phyloP scores from a whole-genome alignment of 495 filamentous ascomycete genomes.

The Tuber brumale region DNA sequence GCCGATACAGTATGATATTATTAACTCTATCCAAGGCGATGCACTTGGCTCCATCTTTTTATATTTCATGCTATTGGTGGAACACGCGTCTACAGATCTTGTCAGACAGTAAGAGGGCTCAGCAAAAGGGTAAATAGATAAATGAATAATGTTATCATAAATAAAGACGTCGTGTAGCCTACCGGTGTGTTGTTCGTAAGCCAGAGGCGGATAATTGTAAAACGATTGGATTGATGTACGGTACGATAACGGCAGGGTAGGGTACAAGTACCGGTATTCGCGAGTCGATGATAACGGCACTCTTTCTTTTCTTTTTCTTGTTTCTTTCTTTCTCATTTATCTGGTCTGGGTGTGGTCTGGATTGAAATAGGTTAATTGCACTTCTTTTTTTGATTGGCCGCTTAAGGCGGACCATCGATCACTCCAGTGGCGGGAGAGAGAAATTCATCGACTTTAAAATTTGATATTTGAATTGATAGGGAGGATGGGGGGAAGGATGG shows the following conservation, averaged over 20 bases:
- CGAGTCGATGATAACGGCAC: background rate
- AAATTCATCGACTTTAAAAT: background rate
- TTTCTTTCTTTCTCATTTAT: background rate
- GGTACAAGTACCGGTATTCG: background rate
- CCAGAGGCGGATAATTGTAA: background rate
- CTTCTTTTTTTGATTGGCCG: background rate
- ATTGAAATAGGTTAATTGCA: slow-evolving; percentile 7
- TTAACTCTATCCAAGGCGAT: background rate
- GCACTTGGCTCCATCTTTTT: background rate
- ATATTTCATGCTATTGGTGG: background rate
- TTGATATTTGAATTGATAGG: background rate
- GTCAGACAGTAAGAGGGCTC: background rate
- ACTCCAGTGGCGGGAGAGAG: background rate
- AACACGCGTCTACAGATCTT: background rate
- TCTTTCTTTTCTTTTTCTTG: background rate
- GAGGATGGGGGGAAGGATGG: background rate
- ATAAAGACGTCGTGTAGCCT: background rate
- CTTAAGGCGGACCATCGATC: background rate
- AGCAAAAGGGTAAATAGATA: background rate
- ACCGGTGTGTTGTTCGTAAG: background rate
- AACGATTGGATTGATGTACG: background rate
- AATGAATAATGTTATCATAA: background rate
- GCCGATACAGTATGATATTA: background rate
- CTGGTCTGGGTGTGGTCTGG: background rate
- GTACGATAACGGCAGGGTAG: background rate